Evolutionary conservation across 306 rosid species (phyloP), one percentile per base, ranked within the genome.

Genomic region (Begonia peltatifolia): DNA sequence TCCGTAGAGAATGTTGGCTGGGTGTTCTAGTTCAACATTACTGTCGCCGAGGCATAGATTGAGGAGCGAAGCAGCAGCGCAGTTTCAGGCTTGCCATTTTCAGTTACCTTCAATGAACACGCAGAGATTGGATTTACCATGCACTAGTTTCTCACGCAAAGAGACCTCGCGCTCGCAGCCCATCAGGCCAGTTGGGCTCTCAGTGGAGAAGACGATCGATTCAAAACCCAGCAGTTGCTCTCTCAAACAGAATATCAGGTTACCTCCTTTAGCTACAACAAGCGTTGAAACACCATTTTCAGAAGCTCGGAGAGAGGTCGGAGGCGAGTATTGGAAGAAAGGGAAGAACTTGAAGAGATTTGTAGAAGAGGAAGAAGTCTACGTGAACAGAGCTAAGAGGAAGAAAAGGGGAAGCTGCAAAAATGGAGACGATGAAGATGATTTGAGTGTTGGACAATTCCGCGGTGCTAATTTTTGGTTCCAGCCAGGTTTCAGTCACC

Each of bases 21-120:
- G 99, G 87, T 92, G 96, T 65, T 92, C 99, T 73, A 83, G 99
- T 76, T 81, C 96, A 58, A 71, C 96, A 79, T 75, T 92, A 88
- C 77, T 84, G 81, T 92, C 96, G 68, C 99, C 99, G 15, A 87
- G 94, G 73, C 95, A 92, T 68, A 87, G 94, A 81, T 77, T 92
- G 79, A 92, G 94, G 76, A 92, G 81, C 65, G 99, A 92, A 90
- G 78, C 79, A 59, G 65, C 81, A 46, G 63, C 85, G 63, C 90
- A 79, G 80, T 90, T 83, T 64, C 99, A 86, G 79, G 84, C 94
- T 47, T 83, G 89, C 69, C 94, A 84, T 79, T 79, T 86, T 49
- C 94, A 80, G 70, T 50, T 75, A 55, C 89, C 95, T 62, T 76
- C 95, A n/a, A 87, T 87, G 99, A 86, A 64, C 89, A 77, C 99